Evolutionary conservation across 2,329 filamentous ascomycete genomes (phyloP).

Genomic region (Sodiomyces alkalinus): DNA sequence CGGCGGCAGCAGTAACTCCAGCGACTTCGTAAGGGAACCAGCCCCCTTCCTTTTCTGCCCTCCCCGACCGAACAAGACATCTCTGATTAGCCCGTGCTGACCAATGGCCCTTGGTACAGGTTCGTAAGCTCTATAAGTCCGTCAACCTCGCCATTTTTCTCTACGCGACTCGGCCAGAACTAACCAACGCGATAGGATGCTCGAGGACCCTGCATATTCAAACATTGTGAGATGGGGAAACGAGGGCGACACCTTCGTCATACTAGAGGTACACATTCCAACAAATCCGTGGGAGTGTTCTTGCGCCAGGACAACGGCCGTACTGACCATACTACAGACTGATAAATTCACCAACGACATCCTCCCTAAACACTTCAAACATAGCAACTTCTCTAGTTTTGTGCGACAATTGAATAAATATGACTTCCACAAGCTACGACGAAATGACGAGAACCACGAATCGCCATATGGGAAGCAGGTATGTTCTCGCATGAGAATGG

Average conservation of each 20-base stretch:
- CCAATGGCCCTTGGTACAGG: constrained; percentile 40
- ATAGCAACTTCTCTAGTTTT: constrained; percentile 96
- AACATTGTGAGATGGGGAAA: constrained; percentile 93
- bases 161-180: constrained; percentile 7
- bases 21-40: constrained; percentile 69
- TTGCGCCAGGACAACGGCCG: not conserved
- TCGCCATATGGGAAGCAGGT: constrained; percentile 73
- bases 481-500: constrained; percentile 14
- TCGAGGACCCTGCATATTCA: constrained; percentile 87
- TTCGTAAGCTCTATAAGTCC: constrained; percentile 98
- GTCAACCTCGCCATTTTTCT: constrained; percentile 14
- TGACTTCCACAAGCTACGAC: constrained; percentile 95
- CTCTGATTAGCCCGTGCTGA: too few relatives aligned
- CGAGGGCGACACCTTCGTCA: constrained; percentile 89
- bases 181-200: constrained; percentile 51
- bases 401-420: constrained; percentile 94
- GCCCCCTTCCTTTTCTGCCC: constrained; percentile 4
- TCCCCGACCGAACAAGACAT: too few relatives aligned
- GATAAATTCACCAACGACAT: constrained; percentile 98
- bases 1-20: constrained; percentile 69
- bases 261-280: constrained; percentile 68
- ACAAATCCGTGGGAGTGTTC: too few relatives aligned
- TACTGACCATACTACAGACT: constrained; percentile 41
- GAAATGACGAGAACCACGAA: constrained; percentile 72
- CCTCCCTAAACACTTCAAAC: constrained; percentile 96